Conservation (phyloP, 306 rosid genomes). For the Luffa acutangula region DNA sequence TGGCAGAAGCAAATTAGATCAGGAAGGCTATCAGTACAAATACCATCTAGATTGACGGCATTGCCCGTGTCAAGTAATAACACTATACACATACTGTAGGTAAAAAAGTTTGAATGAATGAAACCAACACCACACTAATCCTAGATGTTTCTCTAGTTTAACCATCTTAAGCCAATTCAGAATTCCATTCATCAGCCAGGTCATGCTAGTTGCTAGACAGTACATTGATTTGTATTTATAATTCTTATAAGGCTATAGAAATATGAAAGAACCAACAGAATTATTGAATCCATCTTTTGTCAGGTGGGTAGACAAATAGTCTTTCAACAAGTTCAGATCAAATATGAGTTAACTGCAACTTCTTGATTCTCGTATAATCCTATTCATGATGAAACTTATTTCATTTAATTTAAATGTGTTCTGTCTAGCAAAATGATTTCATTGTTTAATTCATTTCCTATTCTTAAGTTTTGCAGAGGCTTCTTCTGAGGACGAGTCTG, state of each 20-base stretch:
- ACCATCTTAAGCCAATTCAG: neutral
- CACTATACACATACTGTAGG: neutral
- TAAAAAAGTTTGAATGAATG: neutral
- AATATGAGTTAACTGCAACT: neutral
- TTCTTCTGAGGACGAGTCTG: constrained; percentile 32
- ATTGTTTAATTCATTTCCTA: neutral
- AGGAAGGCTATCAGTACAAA: neutral
- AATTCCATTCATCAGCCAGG: neutral
- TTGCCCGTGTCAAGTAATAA: neutral
- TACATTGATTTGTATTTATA: neutral
- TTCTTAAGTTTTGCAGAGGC: constrained; percentile 31
- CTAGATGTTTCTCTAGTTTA: neutral
- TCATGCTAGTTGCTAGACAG: neutral
- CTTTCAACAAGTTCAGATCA: neutral
- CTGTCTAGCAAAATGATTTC: neutral
- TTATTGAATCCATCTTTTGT: neutral
- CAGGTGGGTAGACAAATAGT: neutral
- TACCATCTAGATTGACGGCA: neutral
- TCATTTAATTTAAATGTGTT: neutral
- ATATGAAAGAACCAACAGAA: neutral
- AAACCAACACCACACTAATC: neutral
- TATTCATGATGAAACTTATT: neutral
- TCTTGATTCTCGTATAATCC: neutral
- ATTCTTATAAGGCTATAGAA: neutral
- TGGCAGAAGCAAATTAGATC: neutral